A percentile compares a stretch with the other conserved stretches of the same genome.
Conservation (phyloP, 2,329 filamentous ascomycete species). For the Fusarium sterilihyphosum region DNA sequence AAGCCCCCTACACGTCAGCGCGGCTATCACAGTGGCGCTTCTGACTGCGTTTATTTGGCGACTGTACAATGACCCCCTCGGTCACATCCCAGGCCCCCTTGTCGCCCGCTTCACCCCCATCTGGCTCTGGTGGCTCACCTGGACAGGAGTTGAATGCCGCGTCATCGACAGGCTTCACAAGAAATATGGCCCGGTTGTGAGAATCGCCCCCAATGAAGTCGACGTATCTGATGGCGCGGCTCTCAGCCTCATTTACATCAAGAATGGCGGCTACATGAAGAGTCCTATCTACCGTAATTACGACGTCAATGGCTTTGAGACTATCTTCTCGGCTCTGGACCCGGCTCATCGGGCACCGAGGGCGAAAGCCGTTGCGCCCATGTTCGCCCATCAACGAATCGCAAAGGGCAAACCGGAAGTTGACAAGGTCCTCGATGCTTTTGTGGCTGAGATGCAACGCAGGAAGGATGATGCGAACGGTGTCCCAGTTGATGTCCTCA, state of each 20-base stretch:
- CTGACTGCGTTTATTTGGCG: neutral
- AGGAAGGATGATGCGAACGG: neutral
- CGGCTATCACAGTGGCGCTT: neutral
- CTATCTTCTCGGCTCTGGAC: neutral
- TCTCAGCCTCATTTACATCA: neutral
- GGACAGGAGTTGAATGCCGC: neutral
- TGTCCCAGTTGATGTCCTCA: neutral
- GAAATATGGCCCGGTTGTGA: neutral
- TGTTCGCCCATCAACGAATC: neutral
- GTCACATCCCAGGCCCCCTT: neutral
- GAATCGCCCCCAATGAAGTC: neutral
- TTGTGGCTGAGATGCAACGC: neutral
- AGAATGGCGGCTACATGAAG: neutral
- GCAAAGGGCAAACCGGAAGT: neutral
- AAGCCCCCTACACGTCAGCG: neutral
- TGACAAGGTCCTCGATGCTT: neutral
- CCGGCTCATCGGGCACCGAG: neutral
- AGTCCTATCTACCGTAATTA: neutral
- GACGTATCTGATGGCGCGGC: neutral
- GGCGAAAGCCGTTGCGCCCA: neutral
- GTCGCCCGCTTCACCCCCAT: neutral
- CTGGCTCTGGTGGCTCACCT: neutral
- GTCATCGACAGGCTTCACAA: neutral
- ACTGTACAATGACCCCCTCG: neutral
- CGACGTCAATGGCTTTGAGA: neutral